phyloP scores from a whole-genome alignment of 768 basidiomycete species.

The Cubamyces lactineus region DNA sequence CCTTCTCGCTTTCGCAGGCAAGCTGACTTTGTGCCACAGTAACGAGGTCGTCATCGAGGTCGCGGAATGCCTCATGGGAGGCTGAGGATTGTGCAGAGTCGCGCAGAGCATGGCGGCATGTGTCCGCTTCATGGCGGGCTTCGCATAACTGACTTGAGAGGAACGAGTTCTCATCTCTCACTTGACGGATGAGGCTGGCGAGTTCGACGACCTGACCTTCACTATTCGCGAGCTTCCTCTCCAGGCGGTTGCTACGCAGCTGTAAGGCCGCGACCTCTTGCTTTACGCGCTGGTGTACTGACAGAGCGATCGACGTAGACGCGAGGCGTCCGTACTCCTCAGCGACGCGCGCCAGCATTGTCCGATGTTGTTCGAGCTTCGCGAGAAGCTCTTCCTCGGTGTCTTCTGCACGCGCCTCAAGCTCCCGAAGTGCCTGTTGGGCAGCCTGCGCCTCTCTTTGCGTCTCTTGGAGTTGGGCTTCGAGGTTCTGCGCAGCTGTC shows the following conservation, averaged over 20 bases:
- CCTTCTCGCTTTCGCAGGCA: background rate
- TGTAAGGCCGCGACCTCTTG: slow-evolving; percentile 44
- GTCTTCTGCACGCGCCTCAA: slow-evolving; percentile 37
- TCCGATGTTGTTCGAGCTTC: slow-evolving; percentile 55
- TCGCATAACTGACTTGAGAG: slow-evolving; percentile 37
- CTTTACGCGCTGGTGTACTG: slow-evolving; percentile 27
- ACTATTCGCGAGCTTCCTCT: slow-evolving; percentile 69
- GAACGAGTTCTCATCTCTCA: slow-evolving; percentile 53
- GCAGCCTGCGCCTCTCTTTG: slow-evolving; percentile 42
- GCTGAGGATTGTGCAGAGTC: background rate
- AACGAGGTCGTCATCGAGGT: background rate
- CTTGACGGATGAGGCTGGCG: slow-evolving; percentile 61
- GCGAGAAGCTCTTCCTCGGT: slow-evolving; percentile 50
- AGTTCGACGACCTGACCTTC: slow-evolving; percentile 70
- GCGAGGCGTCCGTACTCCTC: slow-evolving; percentile 47
- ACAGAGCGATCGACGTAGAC: slow-evolving; percentile 30
- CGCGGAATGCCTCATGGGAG: background rate
- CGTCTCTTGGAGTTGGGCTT: slow-evolving; percentile 42
- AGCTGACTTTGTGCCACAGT: background rate
- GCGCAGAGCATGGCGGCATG: slow-evolving; percentile 16
- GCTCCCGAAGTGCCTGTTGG: slow-evolving; percentile 36
- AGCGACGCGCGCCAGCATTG: slow-evolving; percentile 50
- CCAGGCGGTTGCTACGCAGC: slow-evolving; percentile 53
- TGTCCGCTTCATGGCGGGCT: slow-evolving; percentile 25
- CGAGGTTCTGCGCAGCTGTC: slow-evolving; percentile 38